These are phyloP conservation scores for Pulveroboletus sp. DNA, from an alignment of 1,284 basidiomycete species.

Conservation along the genomic window DNA sequence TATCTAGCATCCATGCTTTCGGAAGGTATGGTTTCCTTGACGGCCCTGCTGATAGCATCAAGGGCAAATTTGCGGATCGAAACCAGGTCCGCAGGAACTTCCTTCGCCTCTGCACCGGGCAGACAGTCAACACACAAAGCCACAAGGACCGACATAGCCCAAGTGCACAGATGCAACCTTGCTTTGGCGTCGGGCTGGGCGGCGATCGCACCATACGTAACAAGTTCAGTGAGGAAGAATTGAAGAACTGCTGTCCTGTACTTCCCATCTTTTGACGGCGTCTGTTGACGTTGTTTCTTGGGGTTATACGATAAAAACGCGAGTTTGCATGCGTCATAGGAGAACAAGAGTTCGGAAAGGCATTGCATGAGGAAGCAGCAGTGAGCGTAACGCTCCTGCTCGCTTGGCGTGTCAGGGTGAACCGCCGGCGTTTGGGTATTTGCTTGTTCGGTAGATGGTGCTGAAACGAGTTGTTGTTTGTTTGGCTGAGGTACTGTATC, in stretches of 20 bases:
- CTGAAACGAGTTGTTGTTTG: slow-evolving; percentile 17
- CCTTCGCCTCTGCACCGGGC: slow-evolving; percentile 69
- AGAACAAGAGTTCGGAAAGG: slow-evolving; percentile 90
- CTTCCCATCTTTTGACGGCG: slow-evolving; percentile 65
- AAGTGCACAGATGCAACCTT: slow-evolving; percentile 72
- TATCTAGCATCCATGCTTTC: slow-evolving; percentile 81
- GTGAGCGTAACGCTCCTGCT: slow-evolving; percentile 58
- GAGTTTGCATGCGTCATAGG: slow-evolving; percentile 89
- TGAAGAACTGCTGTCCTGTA: slow-evolving; percentile 68
- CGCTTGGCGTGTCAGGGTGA: slow-evolving; percentile 13
- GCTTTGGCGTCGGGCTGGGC: slow-evolving; percentile 56
- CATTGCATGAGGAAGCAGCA: slow-evolving; percentile 89
- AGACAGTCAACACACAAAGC: slow-evolving; percentile 88
- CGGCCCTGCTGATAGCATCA: slow-evolving; percentile 83
- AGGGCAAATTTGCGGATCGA: slow-evolving; percentile 88
- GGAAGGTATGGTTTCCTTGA: slow-evolving; percentile 76
- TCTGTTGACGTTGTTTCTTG: slow-evolving; percentile 61
- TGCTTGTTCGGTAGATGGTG: slow-evolving; percentile 17
- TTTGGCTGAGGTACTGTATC: slow-evolving; percentile 14
- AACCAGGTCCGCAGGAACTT: slow-evolving; percentile 77
- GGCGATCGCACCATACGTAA: slow-evolving; percentile 75
- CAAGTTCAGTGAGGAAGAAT: slow-evolving; percentile 76
- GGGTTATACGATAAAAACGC: slow-evolving; percentile 82
- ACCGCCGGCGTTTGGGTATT: slow-evolving; percentile 17
- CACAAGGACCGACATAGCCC: slow-evolving; percentile 91